phyloP scores from a whole-genome alignment of 148 eudicot species.

The Linanthus parryae region DNA sequence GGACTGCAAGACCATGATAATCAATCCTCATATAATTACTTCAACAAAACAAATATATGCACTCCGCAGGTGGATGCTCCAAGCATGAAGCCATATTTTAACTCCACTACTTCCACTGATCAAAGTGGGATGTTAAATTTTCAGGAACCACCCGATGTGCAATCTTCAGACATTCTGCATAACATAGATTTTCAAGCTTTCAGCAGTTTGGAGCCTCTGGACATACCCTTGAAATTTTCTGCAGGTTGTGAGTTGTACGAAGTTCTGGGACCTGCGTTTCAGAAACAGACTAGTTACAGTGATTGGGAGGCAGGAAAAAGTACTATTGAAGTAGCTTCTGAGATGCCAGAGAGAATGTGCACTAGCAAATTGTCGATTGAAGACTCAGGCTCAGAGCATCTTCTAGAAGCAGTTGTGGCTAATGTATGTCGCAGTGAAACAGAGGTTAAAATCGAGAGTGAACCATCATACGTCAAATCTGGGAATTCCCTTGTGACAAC shows the following conservation, averaged over 20 bases:
- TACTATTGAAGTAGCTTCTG: slow-evolving; percentile 26
- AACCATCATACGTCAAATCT: slow-evolving; percentile 32
- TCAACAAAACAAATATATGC: too few species aligned
- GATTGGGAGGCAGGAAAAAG: slow-evolving; percentile 35
- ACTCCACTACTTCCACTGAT: slow-evolving; percentile 9
- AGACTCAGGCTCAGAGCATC: slow-evolving; percentile 60
- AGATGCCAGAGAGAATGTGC: slow-evolving; percentile 38
- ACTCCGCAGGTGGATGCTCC: too few species aligned
- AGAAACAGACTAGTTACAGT: slow-evolving; percentile 28
- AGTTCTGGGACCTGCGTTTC: slow-evolving; percentile 63
- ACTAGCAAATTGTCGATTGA: slow-evolving; percentile 42
- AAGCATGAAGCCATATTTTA: too few species aligned
- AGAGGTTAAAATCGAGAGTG: slow-evolving; percentile 23
- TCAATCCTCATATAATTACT: slow-evolving; percentile 17
- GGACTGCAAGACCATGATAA: slow-evolving; percentile 5
- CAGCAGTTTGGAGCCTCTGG: slow-evolving; percentile 11
- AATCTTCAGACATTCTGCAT: slow-evolving; percentile 6
- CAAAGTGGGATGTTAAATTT: slow-evolving; percentile 1
- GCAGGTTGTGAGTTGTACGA: slow-evolving; percentile 83
- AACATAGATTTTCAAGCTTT: too few species aligned
- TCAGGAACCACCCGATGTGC: slow-evolving; percentile 13
- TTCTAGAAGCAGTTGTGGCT: slow-evolving; percentile 86
- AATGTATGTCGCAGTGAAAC: slow-evolving; percentile 34
- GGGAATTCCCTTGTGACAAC: slow-evolving; percentile 46
- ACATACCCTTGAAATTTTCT: slow-evolving; percentile 34